Evolutionary conservation across 805 yeast genomes (phyloP).

Genomic region (Zygotorulaspora chibaensis): DNA sequence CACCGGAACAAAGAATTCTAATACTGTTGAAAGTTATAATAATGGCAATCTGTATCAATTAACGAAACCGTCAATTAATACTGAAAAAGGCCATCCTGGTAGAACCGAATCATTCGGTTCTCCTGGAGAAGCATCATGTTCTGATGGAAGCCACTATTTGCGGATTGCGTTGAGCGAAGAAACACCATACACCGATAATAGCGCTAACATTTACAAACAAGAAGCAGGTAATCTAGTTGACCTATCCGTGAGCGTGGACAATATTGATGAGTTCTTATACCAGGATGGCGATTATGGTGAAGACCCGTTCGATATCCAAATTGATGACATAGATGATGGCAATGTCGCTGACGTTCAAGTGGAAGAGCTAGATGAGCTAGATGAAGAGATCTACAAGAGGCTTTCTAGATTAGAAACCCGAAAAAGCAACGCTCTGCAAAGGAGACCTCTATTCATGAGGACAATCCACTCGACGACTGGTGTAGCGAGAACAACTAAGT

Average conservation of each 20-base stretch:
- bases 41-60: conserved; percentile 19
- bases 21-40: conserved; percentile 22
- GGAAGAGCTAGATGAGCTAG: conserved; percentile 31
- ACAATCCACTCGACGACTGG: background rate
- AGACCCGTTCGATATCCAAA: conserved; percentile 9
- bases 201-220: background rate
- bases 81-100: background rate
- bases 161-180: background rate
- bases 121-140: background rate
- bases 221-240: conserved; percentile 8
- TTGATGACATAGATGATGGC: conserved; percentile 23
- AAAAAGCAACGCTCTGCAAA: background rate
- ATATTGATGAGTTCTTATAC: conserved; percentile 13
- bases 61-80: conserved; percentile 3
- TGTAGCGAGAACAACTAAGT: background rate
- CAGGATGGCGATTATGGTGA: conserved; percentile 12
- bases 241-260: conserved; percentile 5
- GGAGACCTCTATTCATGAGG: background rate
- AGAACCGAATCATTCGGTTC: background rate
- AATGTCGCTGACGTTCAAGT: conserved; percentile 27
- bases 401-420: conserved; percentile 14
- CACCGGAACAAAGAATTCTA: conserved; percentile 9
- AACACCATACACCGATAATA: background rate
- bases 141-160: background rate
- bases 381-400: conserved; percentile 31